Conservation (phyloP, 2,329 filamentous ascomycete genomes). For the Orbilia oligospora region DNA sequence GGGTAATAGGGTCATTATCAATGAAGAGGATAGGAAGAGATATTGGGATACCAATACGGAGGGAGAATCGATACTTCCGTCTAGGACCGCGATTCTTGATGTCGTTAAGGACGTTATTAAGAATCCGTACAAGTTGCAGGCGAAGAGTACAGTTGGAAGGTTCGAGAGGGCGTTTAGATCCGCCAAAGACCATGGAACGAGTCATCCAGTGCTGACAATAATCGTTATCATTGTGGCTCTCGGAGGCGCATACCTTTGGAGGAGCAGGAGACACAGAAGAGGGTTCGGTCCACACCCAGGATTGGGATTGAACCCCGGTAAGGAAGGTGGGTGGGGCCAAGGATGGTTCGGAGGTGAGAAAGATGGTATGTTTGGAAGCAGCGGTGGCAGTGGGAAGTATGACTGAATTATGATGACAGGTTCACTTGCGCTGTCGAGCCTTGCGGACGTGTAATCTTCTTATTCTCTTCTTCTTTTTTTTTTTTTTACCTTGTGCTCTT, state of each 20-base stretch:
- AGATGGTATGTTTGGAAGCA: conserved; percentile 48
- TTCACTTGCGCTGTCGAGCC: not conserved
- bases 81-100: conserved; percentile 90
- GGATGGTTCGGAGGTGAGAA: conserved; percentile 59
- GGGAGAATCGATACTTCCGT: conserved; percentile 89
- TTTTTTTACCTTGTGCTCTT: not conserved
- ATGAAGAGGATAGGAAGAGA: conserved; percentile 94
- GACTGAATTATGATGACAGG: conserved; percentile 33
- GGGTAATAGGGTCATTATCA: conserved; percentile 93
- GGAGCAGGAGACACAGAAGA: conserved; percentile 37
- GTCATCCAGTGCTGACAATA: conserved; percentile 68
- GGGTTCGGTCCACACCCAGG: conserved; percentile 41
- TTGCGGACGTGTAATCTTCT: conserved; percentile 1
- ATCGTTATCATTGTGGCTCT: conserved; percentile 53
- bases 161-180: conserved; percentile 78
- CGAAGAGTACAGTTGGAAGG: conserved; percentile 82
- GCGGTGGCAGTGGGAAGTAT: conserved; percentile 52
- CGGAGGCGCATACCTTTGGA: conserved; percentile 12
- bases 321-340: conserved; percentile 52
- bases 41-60: conserved; percentile 96
- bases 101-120: conserved; percentile 81
- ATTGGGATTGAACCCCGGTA: conserved; percentile 50
- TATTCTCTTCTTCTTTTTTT: not conserved
- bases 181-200: conserved; percentile 67
- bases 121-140: conserved; percentile 78